Evolutionary conservation across 257 asterid species (phyloP).

Genomic region (Lavandula angustifolia): DNA sequence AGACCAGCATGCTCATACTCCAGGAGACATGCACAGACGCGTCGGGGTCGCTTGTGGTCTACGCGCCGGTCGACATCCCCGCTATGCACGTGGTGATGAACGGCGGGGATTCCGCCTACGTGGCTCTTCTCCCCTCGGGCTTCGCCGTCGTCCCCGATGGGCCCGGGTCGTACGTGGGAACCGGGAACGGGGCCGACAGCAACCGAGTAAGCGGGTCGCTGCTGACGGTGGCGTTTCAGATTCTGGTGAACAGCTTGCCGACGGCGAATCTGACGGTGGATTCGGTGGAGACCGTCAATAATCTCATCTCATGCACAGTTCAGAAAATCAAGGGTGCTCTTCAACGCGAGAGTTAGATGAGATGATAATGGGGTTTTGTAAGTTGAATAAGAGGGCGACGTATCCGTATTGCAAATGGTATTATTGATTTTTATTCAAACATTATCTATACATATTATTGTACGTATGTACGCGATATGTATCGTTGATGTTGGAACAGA

Average conservation of each 20-base stretch:
- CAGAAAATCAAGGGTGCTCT: constrained; percentile 90
- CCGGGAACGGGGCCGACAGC: constrained; percentile 40
- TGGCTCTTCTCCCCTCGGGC: constrained; percentile 88
- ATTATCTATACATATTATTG: not conserved
- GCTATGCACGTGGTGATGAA: constrained; percentile 94
- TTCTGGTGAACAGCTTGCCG: constrained; percentile 77
- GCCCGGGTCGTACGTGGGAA: constrained; percentile 39
- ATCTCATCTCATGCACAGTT: constrained; percentile 87
- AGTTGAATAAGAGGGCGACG: not conserved
- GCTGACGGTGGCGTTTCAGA: constrained; percentile 87
- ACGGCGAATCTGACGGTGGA: constrained; percentile 88
- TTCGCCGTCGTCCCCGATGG: constrained; percentile 90
- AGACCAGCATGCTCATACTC: constrained; percentile 83
- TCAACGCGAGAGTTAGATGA: constrained; percentile 56
- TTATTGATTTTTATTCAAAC: not conserved
- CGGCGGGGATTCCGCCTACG: constrained; percentile 95
- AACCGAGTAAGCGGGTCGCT: constrained; percentile 67
- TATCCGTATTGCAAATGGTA: not conserved
- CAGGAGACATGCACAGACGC: constrained; percentile 86
- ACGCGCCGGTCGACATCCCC: constrained; percentile 98
- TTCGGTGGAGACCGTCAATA: constrained; percentile 91
- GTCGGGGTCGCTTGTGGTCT: constrained; percentile 84
- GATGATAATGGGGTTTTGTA: not conserved
- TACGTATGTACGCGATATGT: too few relatives aligned
- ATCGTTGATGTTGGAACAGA: not conserved